A percentile compares a stretch with the other conserved stretches of the same genome.
Evolutionary conservation across 2,329 filamentous ascomycete species (phyloP).

Genomic region (Trichoderma brevicompactum): DNA sequence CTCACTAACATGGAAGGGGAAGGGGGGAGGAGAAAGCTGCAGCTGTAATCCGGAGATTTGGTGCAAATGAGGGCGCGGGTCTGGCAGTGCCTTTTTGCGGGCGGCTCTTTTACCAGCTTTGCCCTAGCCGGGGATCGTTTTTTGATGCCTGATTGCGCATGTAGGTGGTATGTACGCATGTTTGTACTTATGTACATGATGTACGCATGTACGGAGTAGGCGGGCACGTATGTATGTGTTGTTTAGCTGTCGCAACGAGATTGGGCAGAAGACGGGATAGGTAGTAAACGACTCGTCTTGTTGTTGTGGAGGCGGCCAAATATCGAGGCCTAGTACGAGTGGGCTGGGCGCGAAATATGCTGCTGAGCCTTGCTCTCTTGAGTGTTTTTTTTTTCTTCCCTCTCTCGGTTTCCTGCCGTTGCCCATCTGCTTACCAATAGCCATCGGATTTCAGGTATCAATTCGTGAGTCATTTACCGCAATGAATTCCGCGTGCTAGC

Average conservation of each 20-base stretch:
- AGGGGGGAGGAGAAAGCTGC: slow-evolving; percentile 7
- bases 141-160: slow-evolving; percentile 26
- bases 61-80: slow-evolving; percentile 21
- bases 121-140: slow-evolving; percentile 25
- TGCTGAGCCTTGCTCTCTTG: slow-evolving; percentile 6
- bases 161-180: slow-evolving; percentile 11
- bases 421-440: slow-evolving; percentile 5
- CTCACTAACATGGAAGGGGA: neutral
- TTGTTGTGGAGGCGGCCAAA: slow-evolving; percentile 28
- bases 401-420: neutral
- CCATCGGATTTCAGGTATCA: slow-evolving; percentile 24
- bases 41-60: slow-evolving; percentile 25
- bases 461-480: slow-evolving; percentile 22
- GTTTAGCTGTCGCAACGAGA: slow-evolving; percentile 25
- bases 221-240: slow-evolving; percentile 27
- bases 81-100: slow-evolving; percentile 15
- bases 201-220: slow-evolving; percentile 16
- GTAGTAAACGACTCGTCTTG: slow-evolving; percentile 4
- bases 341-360: slow-evolving; percentile 16
- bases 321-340: slow-evolving; percentile 29
- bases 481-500: neutral
- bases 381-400: neutral
- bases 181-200: slow-evolving; percentile 17
- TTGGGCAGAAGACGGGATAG: slow-evolving; percentile 9
- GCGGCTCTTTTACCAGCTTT: slow-evolving; percentile 27